Evolutionary conservation across 148 eudicot genomes (phyloP), one percentile per base, ranked within the genome.

Genomic region (Linanthus parryae): DNA sequence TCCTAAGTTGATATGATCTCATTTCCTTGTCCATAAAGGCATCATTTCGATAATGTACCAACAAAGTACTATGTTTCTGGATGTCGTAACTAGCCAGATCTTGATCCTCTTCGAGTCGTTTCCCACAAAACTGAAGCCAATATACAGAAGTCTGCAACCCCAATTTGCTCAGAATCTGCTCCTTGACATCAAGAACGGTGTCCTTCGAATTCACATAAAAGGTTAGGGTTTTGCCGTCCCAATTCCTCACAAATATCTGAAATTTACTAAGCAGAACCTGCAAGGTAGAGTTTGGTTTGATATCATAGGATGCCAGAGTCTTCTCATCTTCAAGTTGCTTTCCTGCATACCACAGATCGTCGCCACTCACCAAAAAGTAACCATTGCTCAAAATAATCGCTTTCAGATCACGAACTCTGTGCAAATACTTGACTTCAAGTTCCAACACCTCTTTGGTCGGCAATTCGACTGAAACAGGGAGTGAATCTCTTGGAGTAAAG

Each of bases 331-430:
- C 57, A 0, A 67, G 61, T 29, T 7, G 16, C 16, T 18, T 27
- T 5, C 58, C 63, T 7, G 0, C 28, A 6, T 21, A 46, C 15
- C 41, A 2, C 11, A 71, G 24, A 17, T 3, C 24, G 7, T 53
- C 44, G 13, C 22, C 21, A 2, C 55, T 51, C 26, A 31, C 30
- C 1, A n/a, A 11, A 15, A n/a, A 15, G 5, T 49, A 21, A 16
- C 51, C 33, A 35, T 59, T 56, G 34, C 71, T 63, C 24, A 60
- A 52, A 52, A 67, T 9, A 9, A 52, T 24, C 12, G 11, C 45
- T 53, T 56, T 71, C n/a, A 65, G 34, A 30, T 67, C 68, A 1
- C 52, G 27, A 26, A 76, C 17, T 0, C 65, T 67, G 9, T 51
- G 27, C 28, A 48, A 21, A 35, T 37, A 17, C 65, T 48, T 72